Evolutionary conservation across 208 protist species (phyloP).

Genomic region (Trypanosoma boissoni): DNA sequence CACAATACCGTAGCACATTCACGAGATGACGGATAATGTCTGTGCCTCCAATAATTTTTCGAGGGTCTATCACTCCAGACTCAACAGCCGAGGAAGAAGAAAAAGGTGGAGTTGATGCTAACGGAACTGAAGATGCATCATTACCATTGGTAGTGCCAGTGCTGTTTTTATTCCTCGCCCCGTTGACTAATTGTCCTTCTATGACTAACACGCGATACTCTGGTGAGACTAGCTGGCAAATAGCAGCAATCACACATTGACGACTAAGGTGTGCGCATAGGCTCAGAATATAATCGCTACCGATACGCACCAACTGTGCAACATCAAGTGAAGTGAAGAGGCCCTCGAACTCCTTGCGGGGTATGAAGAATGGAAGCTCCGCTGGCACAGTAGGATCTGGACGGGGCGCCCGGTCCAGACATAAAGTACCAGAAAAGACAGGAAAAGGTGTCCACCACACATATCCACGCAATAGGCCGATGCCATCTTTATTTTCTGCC

Average conservation of each 20-base stretch:
- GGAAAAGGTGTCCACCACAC: slow-evolving; percentile 38
- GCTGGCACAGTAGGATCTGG: slow-evolving; percentile 7
- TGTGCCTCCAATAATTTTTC: slow-evolving; percentile 18
- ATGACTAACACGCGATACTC: slow-evolving; percentile 22
- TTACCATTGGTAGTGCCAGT: neutral
- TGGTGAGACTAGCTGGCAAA: slow-evolving; percentile 21
- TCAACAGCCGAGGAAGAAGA: too few relatives aligned
- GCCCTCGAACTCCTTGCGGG: slow-evolving; percentile 28
- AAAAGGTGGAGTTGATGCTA: neutral
- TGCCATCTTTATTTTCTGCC: slow-evolving; percentile 31
- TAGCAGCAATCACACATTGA: slow-evolving; percentile 30
- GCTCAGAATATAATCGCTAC: slow-evolving; percentile 20
- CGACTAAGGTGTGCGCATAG: slow-evolving; percentile 29
- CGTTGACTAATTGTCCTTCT: neutral
- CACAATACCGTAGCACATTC: slow-evolving; percentile 53
- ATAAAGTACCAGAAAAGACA: slow-evolving; percentile 25
- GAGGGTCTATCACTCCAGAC: slow-evolving; percentile 21
- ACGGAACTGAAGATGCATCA: neutral
- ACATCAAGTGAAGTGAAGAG: slow-evolving; percentile 29
- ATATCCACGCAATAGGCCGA: slow-evolving; percentile 29
- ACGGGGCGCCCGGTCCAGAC: slow-evolving; percentile 24
- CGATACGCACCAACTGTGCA: slow-evolving; percentile 16
- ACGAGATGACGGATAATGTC: slow-evolving; percentile 36
- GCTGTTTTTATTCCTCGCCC: neutral
- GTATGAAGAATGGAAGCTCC: slow-evolving; percentile 28